phyloP scores from a whole-genome alignment of 768 basidiomycete genomes.

The Termitomyces sp. region DNA sequence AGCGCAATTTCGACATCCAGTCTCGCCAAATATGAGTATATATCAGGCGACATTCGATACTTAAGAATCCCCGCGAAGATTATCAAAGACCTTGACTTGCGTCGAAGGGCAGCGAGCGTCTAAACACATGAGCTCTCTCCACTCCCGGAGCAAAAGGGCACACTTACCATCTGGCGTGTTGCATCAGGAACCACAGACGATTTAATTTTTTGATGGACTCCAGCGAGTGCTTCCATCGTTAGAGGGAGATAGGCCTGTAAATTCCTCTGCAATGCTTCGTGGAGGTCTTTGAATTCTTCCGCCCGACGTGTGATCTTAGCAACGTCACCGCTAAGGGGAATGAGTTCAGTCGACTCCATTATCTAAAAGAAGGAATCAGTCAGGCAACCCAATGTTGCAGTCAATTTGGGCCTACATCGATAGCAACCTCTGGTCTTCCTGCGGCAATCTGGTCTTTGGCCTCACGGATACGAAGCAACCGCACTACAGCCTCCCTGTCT shows the following conservation, averaged over 20 bases:
- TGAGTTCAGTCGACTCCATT: constrained; percentile 81
- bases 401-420: constrained; percentile 59
- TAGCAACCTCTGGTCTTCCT: constrained; percentile 67
- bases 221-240: constrained; percentile 89
- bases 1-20: constrained; percentile 84
- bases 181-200: constrained; percentile 65
- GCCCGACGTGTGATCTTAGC: constrained; percentile 80
- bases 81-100: constrained; percentile 82
- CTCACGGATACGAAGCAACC: constrained; percentile 75
- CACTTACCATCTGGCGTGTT: constrained; percentile 68
- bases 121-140: constrained; percentile 21
- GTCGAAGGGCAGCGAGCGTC: constrained; percentile 65
- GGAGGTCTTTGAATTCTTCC: constrained; percentile 84
- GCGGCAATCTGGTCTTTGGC: constrained; percentile 72
- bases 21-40: constrained; percentile 83
- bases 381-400: background rate
- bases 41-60: constrained; percentile 86
- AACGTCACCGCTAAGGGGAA: constrained; percentile 84
- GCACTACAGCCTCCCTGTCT: constrained; percentile 69
- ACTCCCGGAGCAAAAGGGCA: constrained; percentile 1
- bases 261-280: constrained; percentile 86
- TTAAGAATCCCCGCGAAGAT: constrained; percentile 85
- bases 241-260: constrained; percentile 83
- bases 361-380: constrained; percentile 39
- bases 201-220: constrained; percentile 76